Evolutionary conservation across 2,329 filamentous ascomycete genomes (phyloP).

Genomic region (Fusarium nisikadoi): DNA sequence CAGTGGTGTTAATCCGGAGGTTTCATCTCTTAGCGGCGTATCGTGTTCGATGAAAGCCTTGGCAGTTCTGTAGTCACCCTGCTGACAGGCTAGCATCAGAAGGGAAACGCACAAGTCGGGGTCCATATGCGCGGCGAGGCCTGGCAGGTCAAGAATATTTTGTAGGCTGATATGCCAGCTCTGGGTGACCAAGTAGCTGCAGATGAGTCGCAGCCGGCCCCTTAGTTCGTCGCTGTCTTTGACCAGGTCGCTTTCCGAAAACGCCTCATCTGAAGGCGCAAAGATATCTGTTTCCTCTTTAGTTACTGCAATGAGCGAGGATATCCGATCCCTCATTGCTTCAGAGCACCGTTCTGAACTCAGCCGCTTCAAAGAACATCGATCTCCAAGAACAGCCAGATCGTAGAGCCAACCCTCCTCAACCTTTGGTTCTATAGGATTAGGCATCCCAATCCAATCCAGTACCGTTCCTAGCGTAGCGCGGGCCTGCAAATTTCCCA

Average conservation of each 20-base stretch:
- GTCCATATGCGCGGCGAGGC: background rate
- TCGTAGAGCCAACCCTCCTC: background rate
- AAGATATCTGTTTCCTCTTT: background rate
- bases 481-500: background rate
- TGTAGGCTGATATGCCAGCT: background rate
- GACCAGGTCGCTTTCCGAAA: background rate
- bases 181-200: background rate
- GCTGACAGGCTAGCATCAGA: background rate
- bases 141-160: rapidly evolving
- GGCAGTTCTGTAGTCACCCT: background rate
- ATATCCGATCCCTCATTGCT: rapidly evolving
- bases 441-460: background rate
- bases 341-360: background rate
- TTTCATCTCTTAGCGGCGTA: background rate
- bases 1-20: background rate
- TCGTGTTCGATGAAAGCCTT: background rate
- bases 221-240: no score
- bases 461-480: background rate
- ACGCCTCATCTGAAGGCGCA: background rate
- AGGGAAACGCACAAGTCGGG: background rate
- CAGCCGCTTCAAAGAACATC: background rate
- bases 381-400: background rate
- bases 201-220: rapidly evolving
- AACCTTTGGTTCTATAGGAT: background rate
- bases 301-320: rapidly evolving